phyloP scores from a whole-genome alignment of 148 eudicot species.

The Mesembryanthemum crystallinum region DNA sequence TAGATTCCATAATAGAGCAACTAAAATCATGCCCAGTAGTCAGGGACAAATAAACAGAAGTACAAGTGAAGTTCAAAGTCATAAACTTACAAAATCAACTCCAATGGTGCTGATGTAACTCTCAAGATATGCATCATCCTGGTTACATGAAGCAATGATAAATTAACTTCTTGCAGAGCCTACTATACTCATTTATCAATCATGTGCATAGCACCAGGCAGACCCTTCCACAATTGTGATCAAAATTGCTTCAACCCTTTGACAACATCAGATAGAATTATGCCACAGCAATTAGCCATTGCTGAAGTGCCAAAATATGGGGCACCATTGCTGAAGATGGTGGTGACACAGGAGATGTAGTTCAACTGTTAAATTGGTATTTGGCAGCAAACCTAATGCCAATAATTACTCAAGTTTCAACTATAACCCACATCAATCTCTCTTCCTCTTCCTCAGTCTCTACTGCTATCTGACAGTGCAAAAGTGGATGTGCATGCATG shows the following conservation, averaged over 20 bases:
- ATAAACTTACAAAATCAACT: slow-evolving; percentile 67
- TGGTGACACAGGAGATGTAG: not conserved
- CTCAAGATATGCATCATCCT: slow-evolving; percentile 88
- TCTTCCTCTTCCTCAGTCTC: not conserved
- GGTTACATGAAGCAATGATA: slow-evolving; percentile 17
- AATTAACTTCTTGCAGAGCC: not conserved
- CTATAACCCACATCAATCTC: not conserved
- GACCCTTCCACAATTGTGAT: too few species aligned
- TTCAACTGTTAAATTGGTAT: not conserved
- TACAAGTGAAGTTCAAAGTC: not conserved
- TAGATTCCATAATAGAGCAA: slow-evolving; percentile 3
- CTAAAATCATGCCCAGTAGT: not conserved
- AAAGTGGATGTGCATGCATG: not conserved
- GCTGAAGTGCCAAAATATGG: not conserved
- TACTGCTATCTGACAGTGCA: not conserved
- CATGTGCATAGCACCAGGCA: not conserved
- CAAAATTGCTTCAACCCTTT: not conserved
- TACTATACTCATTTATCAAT: not conserved
- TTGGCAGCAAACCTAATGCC: not conserved
- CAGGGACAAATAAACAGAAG: not conserved
- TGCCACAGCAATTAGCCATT: not conserved
- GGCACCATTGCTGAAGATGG: not conserved
- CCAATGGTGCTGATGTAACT: slow-evolving; percentile 93
- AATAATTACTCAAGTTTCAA: too few species aligned
- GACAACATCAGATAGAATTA: not conserved